Evolutionary conservation across 169 alveolate genomes (phyloP), one percentile per base, ranked within the genome.

Genomic region (Cytauxzoon felis): DNA sequence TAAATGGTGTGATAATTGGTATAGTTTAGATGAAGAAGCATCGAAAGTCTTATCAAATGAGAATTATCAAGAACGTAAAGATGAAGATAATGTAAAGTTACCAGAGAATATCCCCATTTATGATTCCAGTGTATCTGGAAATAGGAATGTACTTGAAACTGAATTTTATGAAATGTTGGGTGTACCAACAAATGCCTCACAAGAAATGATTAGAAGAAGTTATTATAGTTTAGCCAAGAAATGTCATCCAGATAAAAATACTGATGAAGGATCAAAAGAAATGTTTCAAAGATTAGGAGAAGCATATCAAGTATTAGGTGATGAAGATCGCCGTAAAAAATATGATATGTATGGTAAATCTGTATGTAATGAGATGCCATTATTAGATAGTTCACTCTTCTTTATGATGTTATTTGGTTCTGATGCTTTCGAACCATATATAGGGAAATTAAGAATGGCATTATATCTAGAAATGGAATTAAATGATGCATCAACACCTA

Each of bases 251-350:
- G 98, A 95, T 72, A 93, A 94, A 67, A 88, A 93, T 65, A 93
- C 88, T 21, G 97, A 93, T 79, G 73, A 86, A 24, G 82, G 78
- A 18, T 97, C 97, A 24, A 87, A 91, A 40, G 91, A 88, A 54
- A 78, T 73, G 69, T 95, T 92, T 65, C 91, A 88, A 34, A 81
- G 81, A 50, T 60, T 88, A 33, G 93, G 93, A 8, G 92, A 88
- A 78, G 98, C 98, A 1, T 94, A 95, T 58, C 98, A 94, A 79
- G 96, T 93, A 18, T 87, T 95, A 38, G 95, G 96, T 13, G 98
- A 94, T 61, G 95, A 94, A 40, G 94, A 93, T 52, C 80, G 96
- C 48, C 78, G 98, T 56, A 80, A 80, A 43, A 86, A 90, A 68
- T 95, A 95, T 75, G 98, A 95, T 64, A 54, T 75, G 48, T 87